Evolutionary conservation across 2,329 filamentous ascomycete species (phyloP).

Genomic region (Alternaria longipes): DNA sequence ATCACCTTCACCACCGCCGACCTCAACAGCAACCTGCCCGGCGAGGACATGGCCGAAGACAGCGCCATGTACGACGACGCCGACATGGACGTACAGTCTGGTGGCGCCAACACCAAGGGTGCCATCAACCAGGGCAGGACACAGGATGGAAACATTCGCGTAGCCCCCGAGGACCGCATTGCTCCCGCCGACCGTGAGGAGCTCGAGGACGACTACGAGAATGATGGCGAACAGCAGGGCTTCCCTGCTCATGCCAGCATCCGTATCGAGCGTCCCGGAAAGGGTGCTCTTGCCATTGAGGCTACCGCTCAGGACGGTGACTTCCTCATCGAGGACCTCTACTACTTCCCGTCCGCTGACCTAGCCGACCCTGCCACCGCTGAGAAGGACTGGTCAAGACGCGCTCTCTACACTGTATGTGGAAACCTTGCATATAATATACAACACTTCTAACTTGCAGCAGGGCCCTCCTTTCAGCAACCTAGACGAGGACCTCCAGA

Average conservation of each 20-base stretch:
- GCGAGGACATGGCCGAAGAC: slow-evolving; percentile 61
- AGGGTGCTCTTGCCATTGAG: slow-evolving; percentile 87
- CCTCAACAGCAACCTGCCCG: slow-evolving; percentile 63
- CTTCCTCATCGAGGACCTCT: slow-evolving; percentile 89
- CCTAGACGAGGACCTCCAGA: slow-evolving; percentile 94
- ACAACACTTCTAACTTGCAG: slow-evolving; percentile 1
- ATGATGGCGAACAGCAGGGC: slow-evolving; percentile 62
- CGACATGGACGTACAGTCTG: slow-evolving; percentile 59
- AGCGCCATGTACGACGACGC: slow-evolving; percentile 56
- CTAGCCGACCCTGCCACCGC: slow-evolving; percentile 79
- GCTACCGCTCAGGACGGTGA: slow-evolving; percentile 84
- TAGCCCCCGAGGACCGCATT: slow-evolving; percentile 65
- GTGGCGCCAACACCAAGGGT: slow-evolving; percentile 66
- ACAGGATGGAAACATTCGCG: slow-evolving; percentile 61
- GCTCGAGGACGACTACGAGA: slow-evolving; percentile 64
- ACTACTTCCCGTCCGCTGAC: slow-evolving; percentile 81
- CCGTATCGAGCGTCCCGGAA: slow-evolving; percentile 85
- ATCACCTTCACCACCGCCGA: slow-evolving; percentile 87
- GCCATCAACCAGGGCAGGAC: slow-evolving; percentile 64
- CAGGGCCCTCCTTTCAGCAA: slow-evolving; percentile 87
- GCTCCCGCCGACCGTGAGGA: slow-evolving; percentile 67
- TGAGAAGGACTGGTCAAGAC: slow-evolving; percentile 78
- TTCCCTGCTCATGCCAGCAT: slow-evolving; percentile 87
- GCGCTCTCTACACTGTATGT: slow-evolving; percentile 74
- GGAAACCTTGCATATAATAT: not conserved